Base-by-base conservation (phyloP, 2,329 filamentous ascomycete genomes). In the Tolypocladium ovalisporum region DNA sequence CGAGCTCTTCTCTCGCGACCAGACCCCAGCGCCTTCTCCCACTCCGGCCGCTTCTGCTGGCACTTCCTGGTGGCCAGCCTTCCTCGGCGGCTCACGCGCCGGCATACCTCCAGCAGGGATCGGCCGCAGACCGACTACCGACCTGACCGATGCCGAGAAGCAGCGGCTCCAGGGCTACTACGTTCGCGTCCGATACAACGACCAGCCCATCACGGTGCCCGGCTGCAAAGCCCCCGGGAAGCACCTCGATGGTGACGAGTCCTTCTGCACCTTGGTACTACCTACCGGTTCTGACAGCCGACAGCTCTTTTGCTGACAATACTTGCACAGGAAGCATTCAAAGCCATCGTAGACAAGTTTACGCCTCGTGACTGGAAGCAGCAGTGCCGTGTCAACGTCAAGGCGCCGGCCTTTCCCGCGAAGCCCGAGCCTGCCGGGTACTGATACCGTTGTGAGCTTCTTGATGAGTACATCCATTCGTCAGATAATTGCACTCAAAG, bases 101-200 rank as follows among this genome's bases (percentile, higher is more conserved):
- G 52, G 61, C 71, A 7, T 70, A 67, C 32, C 65, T 63, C 67
- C 76, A 0, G 61, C 71, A 1, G 75, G 75, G 36, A 86, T 89
- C 58, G 82, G 82, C 10, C 82, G 89, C 49, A 86, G 81, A 65
- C 77, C 78, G 15, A 76, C 80, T 7, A 66, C 75, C 1, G 75
- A 83, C 15, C 74, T 94, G 57, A 78, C 76, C 0, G 71, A 77
- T 0, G 67, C 72, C 1, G 83, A 92, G 64, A 83, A 79, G 63
- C 71, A 76, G 19, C 79, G 77, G 56, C 72, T 95, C 13, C 77
- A 88, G 32, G 86, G 84, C 2, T 91, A 95, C 76, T 99, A 88
- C 71, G 93, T 99, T 17, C 85, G 94, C 22, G 71, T 99, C 58
- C 83, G 92, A 54, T 99, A 96, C 73, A 99, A 99, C 65, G 94